Evolutionary conservation across 805 yeast genomes (phyloP), one percentile per base, ranked within the genome.

Genomic region (Priceomyces fermenticarens): DNA sequence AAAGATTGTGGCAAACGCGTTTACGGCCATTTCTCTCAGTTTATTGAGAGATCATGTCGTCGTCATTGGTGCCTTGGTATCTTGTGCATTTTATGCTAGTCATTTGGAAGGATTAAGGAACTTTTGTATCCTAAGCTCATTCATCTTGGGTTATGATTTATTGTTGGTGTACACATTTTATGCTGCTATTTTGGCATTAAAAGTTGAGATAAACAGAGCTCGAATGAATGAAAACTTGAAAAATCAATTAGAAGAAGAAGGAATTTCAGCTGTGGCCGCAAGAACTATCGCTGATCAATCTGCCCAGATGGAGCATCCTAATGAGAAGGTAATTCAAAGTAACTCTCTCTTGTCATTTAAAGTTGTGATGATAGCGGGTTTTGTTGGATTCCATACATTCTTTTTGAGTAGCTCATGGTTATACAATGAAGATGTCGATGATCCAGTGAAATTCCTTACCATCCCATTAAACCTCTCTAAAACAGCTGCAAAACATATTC

Each of bases 191-290:
- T 75, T 91, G 50, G 81, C 96, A 2, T 74, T 91, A 61, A 91
- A 91, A 65, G 81, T 91, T 35, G 97, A 93, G 63, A 88, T 91
- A 60, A 81, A 80, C 58, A 73, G 86, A 45, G 93, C 93, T 41
- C 88, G 90, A 63, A 80, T 88, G 49, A 85, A 88, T 35, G 81
- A 87, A 44, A 78, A 80, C 41, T 77, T 89, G 57, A 82, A 84
- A 57, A 81, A 79, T 47, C 88, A 87, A 23, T 72, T 91, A 48
- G 93, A 90, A 67, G 99, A 91, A 60, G 99, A 91, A 56, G 98
- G 99, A 17, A 78, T 91, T 27, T 75, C 85, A 33, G 78, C 80
- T 30, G 61, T 70, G 35, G 85, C 85, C 27, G 97, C 97, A 7
- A 60, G 62, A 9, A 81, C 78, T 48, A 74, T 80, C 30, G 90